Conservation (phyloP, 208 protist genomes). For the Polymyxa betae region DNA sequence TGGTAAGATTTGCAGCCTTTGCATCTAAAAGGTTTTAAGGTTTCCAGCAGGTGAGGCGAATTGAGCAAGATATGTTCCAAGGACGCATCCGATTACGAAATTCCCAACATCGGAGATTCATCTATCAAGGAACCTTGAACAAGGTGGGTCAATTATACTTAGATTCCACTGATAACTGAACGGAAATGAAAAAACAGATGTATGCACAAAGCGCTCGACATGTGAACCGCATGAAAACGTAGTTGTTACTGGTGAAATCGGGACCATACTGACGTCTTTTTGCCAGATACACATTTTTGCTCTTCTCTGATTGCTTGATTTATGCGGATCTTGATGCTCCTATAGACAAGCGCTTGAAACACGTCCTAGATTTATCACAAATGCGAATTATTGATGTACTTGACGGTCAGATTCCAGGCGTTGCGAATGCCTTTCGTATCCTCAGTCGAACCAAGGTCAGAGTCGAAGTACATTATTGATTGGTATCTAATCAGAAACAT, state of each 20-base stretch:
- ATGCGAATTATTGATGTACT: constrained; percentile 13
- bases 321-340: constrained; percentile 7
- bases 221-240: neutral
- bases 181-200: neutral
- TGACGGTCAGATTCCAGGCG: neutral
- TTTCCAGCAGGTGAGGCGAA: neutral
- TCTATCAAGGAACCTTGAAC: constrained; percentile 24
- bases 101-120: neutral
- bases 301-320: constrained; percentile 41
- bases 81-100: neutral
- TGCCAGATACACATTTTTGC: constrained; percentile 9
- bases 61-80: constrained; percentile 29
- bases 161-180: no score
- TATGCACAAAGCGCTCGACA: constrained; percentile 10
- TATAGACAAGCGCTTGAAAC: neutral
- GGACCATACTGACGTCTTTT: neutral
- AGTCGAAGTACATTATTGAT: neutral
- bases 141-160: neutral
- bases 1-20: neutral
- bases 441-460: constrained; percentile 8
- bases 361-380: neutral
- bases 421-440: neutral
- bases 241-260: neutral
- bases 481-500: neutral
- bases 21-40: neutral